Percentiles rank a stretch among this genome's conserved stretches.
These are phyloP conservation scores for Leccinum incarnatum DNA, from an alignment of 768 basidiomycete genomes.

Conservation along the genomic window DNA sequence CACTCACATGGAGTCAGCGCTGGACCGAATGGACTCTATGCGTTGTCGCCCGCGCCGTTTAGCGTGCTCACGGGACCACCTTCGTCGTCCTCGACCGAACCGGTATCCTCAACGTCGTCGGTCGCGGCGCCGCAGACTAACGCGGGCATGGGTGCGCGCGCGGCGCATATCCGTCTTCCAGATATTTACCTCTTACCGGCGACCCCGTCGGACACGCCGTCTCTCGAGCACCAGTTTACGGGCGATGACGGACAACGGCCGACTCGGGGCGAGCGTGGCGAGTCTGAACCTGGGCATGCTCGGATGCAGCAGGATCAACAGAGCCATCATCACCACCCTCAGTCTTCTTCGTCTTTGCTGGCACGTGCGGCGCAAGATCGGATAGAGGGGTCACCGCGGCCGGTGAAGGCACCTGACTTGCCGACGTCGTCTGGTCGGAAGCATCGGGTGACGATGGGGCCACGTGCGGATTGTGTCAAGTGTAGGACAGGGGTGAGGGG, in stretches of 20 bases:
- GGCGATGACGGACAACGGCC: conserved; percentile 1
- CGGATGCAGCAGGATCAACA: conserved; percentile 1
- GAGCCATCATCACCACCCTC: not conserved
- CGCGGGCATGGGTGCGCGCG: not conserved
- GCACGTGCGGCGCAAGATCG: conserved; percentile 11
- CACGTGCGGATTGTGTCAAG: conserved; percentile 64
- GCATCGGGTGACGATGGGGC: conserved; percentile 67
- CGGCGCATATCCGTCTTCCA: conserved; percentile 16
- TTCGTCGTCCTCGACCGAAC: conserved; percentile 20
- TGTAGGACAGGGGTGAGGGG: conserved; percentile 65
- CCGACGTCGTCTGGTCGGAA: conserved; percentile 29
- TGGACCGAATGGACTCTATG: conserved; percentile 1
- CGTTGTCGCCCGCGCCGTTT: conserved; percentile 22
- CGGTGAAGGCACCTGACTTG: conserved; percentile 10
- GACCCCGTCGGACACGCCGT: conserved; percentile 23
- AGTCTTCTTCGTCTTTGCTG: not conserved
- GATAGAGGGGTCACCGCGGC: conserved; percentile 15
- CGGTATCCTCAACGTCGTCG: conserved; percentile 16
- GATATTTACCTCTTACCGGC: conserved; percentile 30
- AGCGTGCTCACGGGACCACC: conserved; percentile 26
- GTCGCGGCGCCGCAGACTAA: conserved; percentile 1
- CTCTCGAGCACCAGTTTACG: conserved; percentile 13
- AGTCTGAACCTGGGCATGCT: not conserved
- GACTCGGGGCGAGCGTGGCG: not conserved
- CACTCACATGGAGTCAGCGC: not conserved